Percentiles rank a stretch among this genome's conserved stretches.
These are phyloP conservation scores for Ophiostoma novo-ulmi DNA, from an alignment of 2,329 filamentous ascomycete species.

Conservation along the genomic window DNA sequence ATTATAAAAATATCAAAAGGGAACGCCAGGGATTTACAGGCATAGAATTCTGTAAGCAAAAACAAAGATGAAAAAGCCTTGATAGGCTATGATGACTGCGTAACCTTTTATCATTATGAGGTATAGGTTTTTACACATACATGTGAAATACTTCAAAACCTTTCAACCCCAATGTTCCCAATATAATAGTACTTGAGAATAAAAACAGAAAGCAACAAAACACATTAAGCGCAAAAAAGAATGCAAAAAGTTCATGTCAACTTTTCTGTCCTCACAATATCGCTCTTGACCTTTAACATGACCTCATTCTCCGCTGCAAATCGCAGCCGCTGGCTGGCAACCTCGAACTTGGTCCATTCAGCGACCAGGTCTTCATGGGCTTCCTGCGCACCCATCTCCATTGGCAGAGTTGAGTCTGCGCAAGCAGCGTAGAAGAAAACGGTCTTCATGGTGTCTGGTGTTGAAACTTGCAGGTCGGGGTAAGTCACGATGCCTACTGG, in stretches of 20 bases:
- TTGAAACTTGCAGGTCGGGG: constrained; percentile 34
- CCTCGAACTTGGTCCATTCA: constrained; percentile 24
- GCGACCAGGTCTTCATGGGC: constrained; percentile 27
- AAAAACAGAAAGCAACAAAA: background rate
- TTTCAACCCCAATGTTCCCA: background rate
- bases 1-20: background rate
- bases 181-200: background rate
- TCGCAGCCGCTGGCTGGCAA: constrained; percentile 21
- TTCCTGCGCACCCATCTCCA: constrained; percentile 25
- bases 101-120: background rate
- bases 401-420: constrained; percentile 23
- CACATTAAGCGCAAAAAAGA: background rate
- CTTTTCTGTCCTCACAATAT: constrained; percentile 23
- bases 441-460: constrained; percentile 36
- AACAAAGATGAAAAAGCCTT: background rate
- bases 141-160: background rate
- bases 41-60: background rate
- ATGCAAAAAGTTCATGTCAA: background rate
- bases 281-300: constrained; percentile 23
- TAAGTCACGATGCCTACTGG: constrained; percentile 37
- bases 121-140: background rate
- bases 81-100: background rate
- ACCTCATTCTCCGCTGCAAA: constrained; percentile 24
- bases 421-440: constrained; percentile 40
- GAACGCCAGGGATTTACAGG: background rate